Evolutionary conservation across 2,329 filamentous ascomycete species (phyloP), one percentile per base, ranked within the genome.

Genomic region (Escovopsis weberi): DNA sequence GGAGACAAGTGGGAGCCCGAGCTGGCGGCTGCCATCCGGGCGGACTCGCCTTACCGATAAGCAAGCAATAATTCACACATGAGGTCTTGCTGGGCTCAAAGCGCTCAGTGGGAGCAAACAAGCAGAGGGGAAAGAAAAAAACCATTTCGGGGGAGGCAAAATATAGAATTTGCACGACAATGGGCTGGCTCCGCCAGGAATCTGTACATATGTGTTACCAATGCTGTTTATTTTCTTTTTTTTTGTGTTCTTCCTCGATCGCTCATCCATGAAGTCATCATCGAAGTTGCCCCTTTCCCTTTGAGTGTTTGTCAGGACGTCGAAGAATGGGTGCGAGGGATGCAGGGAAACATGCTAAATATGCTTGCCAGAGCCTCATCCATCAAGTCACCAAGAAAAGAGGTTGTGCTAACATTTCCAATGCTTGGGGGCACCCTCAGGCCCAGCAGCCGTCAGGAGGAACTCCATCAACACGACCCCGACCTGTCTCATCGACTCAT

Each of bases 1-100:
- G 85, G 87, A 56, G 87, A 93, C 69, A 89, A 88, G 68, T 98
- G 91, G 91, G 91, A 98, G 70, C 88, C 91, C 7, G 91, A 98
- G 68, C 72, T 98, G 58, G 89, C 89, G 2, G 89, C 91, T 45
- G 80, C 78, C 52, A 91, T 91, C 60, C 81, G 87, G 58, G 91
- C 91, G 47, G 91, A 98, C 72, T 80, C 88, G 43, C 89, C 89
- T 41, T 96, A 88, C 70, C 76, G 84, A 74, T 89, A 80, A 65
- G 52, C 45, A 32, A 32, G 28, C 28, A 10, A 11, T 32, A 11
- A 11, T 32, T 3, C 28, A 30, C 2, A 6, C 10, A 6, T 30
- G 6, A 6, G 6, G 28, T 30, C 28, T 30, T 30, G 6, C 28
- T 30, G 10, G 28, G 6, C 10, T 30, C 28, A 10, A 10, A 10